Base-by-base conservation (phyloP, 2,329 filamentous ascomycete genomes). In the Penicillium sp. region DNA sequence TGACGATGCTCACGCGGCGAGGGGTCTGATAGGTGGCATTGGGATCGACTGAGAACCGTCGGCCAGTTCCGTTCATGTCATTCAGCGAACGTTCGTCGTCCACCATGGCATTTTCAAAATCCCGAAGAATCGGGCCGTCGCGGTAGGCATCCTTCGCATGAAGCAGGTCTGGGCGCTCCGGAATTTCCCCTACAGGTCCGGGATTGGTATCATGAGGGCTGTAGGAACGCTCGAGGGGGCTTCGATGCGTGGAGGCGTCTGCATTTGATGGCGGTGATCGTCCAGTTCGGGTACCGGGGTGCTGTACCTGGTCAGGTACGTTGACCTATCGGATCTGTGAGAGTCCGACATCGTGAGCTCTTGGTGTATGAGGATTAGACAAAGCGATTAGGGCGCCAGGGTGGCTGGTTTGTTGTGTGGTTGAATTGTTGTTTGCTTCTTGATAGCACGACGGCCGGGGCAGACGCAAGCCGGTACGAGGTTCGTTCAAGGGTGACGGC, bases 61-160 rank as follows among this genome's bases (percentile, higher is more conserved):
- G 67, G 22, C 59, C 67, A 41, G 70, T 49, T 13, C 58, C 53
- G 46, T 70, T 68, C 34, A 66, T 53, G 29, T 72, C 71, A 19
- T 66, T 63, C 28, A 54, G 58, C 18, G 69, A 72, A 33, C 60
- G 62, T 35, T 88, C 86, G 45, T 95, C 91, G 58, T 95, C 89
- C 33, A 86, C 75, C 29, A 95, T 77, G 12, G 89, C 90, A 59
- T 93, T 83, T 68, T 96, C 91, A 58, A 95, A 95, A 66, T 95
- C 90, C 49, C 89, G 82, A 33, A 88, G 78, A 55, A 73, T 75
- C n/a, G 74, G 71, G n/a, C 69, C 67, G 12, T 72, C 69, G 22
- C 64, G 63, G 18, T 79, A 66, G 3, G 70, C 72, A 56, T 77
- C 72, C 49, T 76, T 74, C 48, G 77, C 64, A 45, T 74, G 68